phyloP scores from a whole-genome alignment of 2,329 filamentous ascomycete species.

The Penicillium sclerotiorum region DNA sequence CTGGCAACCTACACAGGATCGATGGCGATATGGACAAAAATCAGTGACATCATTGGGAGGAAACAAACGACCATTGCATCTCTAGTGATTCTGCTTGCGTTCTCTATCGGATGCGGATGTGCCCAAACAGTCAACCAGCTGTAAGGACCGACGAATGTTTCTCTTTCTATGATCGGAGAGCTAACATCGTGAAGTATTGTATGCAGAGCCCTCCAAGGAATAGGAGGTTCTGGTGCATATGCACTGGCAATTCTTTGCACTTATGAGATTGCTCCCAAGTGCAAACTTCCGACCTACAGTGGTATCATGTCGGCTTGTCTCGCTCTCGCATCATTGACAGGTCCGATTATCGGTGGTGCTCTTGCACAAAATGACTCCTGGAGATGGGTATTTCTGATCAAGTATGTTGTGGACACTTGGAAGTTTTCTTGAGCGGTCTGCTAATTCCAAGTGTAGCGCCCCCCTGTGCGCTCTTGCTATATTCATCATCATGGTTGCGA shows the following conservation, averaged over 20 bases:
- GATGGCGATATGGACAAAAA: constrained; percentile 36
- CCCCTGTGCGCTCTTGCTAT: constrained; percentile 25
- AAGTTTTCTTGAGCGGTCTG: too few species aligned
- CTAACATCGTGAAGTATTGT: constrained; percentile 30
- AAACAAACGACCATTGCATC: constrained; percentile 26
- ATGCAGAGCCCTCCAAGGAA: constrained; percentile 35
- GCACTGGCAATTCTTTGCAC: constrained; percentile 32
- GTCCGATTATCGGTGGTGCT: constrained; percentile 29
- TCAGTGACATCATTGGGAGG: constrained; percentile 37
- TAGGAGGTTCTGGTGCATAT: constrained; percentile 36
- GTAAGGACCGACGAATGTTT: constrained; percentile 11
- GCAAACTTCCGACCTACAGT: constrained; percentile 26
- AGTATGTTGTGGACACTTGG: constrained; percentile 18
- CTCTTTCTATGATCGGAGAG: background rate
- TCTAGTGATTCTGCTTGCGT: constrained; percentile 33
- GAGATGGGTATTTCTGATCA: constrained; percentile 35
- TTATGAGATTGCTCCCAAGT: constrained; percentile 33
- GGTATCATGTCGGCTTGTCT: constrained; percentile 27
- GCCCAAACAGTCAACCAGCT: constrained; percentile 34
- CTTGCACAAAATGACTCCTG: constrained; percentile 26
- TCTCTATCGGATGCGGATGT: constrained; percentile 36
- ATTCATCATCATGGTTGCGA: constrained; percentile 20
- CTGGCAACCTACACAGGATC: constrained; percentile 37
- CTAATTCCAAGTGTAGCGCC: constrained; percentile 15
- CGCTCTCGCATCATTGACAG: constrained; percentile 24